Evolutionary conservation across 2,329 filamentous ascomycete genomes (phyloP).

Genomic region (Boeremia exigua): DNA sequence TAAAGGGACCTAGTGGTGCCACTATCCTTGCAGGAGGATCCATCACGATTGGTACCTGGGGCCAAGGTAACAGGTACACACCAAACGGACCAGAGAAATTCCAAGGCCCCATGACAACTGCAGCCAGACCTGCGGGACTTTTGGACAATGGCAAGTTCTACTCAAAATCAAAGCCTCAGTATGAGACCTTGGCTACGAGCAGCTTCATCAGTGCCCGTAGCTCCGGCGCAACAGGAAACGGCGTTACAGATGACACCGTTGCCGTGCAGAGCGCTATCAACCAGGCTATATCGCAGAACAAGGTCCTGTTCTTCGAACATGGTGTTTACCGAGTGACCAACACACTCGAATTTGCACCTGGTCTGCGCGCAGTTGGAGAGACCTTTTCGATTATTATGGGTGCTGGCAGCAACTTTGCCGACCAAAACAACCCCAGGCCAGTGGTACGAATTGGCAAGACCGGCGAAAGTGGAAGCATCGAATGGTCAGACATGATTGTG

Average conservation of each 20-base stretch:
- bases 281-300: slow-evolving; percentile 61
- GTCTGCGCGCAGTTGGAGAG: slow-evolving; percentile 83
- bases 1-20: slow-evolving; percentile 34
- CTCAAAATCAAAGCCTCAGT: slow-evolving; percentile 58
- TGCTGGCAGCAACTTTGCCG: slow-evolving; percentile 60
- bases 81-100: slow-evolving; percentile 53
- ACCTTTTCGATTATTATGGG: slow-evolving; percentile 87
- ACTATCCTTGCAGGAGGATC: slow-evolving; percentile 44
- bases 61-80: slow-evolving; percentile 45
- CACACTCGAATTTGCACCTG: slow-evolving; percentile 66
- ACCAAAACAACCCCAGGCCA: slow-evolving; percentile 64
- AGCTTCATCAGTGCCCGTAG: slow-evolving; percentile 64
- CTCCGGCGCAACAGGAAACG: slow-evolving; percentile 76
- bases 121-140: slow-evolving; percentile 55
- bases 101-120: slow-evolving; percentile 55
- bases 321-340: slow-evolving; percentile 64
- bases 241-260: slow-evolving; percentile 77
- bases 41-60: slow-evolving; percentile 44
- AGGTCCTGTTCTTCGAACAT: slow-evolving; percentile 64
- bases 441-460: slow-evolving; percentile 71
- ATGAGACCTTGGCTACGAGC: slow-evolving; percentile 58
- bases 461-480: slow-evolving; percentile 70
- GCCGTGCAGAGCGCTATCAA: slow-evolving; percentile 79
- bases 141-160: slow-evolving; percentile 58
- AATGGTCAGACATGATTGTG: slow-evolving; percentile 77